Evolutionary conservation across 208 protist genomes (phyloP).

Genomic region (Acanthamoeba sp.): DNA sequence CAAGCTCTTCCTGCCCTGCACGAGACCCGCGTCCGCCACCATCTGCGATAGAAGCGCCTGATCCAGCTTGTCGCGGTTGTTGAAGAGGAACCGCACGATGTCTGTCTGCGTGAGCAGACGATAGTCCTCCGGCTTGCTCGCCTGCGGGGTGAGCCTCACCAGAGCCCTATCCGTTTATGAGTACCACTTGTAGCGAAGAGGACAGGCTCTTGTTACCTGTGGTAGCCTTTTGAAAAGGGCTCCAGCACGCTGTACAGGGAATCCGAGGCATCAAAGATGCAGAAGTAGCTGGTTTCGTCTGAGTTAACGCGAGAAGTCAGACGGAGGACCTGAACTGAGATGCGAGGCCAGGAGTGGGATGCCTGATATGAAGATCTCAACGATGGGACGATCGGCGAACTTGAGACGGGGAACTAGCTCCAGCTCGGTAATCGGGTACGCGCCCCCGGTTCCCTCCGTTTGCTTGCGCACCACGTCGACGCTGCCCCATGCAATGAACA

Average conservation of each 20-base stretch:
- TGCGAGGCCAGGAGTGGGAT: too few relatives aligned
- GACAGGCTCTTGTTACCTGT: neutral
- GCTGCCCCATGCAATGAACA: conserved; percentile 40
- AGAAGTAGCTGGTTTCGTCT: conserved; percentile 9
- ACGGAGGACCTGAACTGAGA: neutral
- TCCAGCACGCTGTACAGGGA: conserved; percentile 25
- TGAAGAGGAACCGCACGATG: neutral
- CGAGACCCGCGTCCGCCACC: neutral
- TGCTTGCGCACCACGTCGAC: conserved; percentile 19
- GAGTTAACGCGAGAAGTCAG: neutral
- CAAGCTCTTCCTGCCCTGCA: neutral
- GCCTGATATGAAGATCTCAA: neutral
- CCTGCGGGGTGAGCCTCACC: neutral
- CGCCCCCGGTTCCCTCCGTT: neutral
- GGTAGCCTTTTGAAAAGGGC: conserved; percentile 32
- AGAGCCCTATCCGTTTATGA: neutral
- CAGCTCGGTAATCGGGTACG: neutral
- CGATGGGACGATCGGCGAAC: conserved; percentile 16
- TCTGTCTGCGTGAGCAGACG: conserved; percentile 43
- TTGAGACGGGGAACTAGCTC: neutral
- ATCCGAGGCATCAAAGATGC: conserved; percentile 31
- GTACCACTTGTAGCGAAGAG: neutral
- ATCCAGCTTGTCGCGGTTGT: neutral
- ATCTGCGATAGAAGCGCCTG: neutral
- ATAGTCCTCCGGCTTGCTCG: conserved; percentile 44